These are phyloP conservation scores for Calonectria multiphialidica DNA, from an alignment of 2,329 filamentous ascomycete species.

Conservation along the genomic window DNA sequence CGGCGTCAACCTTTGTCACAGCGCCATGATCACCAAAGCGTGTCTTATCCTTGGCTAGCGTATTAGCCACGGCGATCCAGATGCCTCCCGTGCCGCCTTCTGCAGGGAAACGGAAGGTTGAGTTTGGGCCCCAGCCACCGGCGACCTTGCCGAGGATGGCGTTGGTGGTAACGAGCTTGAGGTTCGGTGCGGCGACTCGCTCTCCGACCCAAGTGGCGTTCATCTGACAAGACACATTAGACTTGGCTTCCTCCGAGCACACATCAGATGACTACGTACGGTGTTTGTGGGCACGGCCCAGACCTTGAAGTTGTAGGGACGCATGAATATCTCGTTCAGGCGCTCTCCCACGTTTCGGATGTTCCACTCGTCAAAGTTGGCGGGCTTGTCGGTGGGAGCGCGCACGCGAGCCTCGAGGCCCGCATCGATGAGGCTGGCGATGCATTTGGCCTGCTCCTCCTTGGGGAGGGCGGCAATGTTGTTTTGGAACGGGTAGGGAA, in stretches of 20 bases:
- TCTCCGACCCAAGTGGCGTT: conserved; percentile 99
- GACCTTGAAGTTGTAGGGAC: conserved; percentile 99
- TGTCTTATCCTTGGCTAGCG: conserved; percentile 91
- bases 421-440: conserved; percentile 96
- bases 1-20: conserved; percentile 88
- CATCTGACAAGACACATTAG: conserved; percentile 75
- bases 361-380: conserved; percentile 99
- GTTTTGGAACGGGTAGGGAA: conserved; percentile 99
- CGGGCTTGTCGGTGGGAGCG: conserved; percentile 81
- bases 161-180: conserved; percentile 94
- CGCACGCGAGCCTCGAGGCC: conserved; percentile 87
- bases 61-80: conserved; percentile 97
- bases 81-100: conserved; percentile 96
- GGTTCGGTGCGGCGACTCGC: conserved; percentile 95
- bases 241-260: background rate
- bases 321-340: conserved; percentile 96
- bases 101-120: conserved; percentile 97
- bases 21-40: conserved; percentile 87
- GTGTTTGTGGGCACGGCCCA: conserved; percentile 98
- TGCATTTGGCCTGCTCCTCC: conserved; percentile 93
- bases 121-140: conserved; percentile 97
- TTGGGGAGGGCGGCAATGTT: conserved; percentile 99
- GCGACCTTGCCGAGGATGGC: conserved; percentile 96
- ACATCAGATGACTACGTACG: conserved; percentile 61
- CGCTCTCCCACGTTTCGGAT: conserved; percentile 90